Conservation (phyloP, 441 rosid genomes). For the Arabidopsis hybrid region DNA sequence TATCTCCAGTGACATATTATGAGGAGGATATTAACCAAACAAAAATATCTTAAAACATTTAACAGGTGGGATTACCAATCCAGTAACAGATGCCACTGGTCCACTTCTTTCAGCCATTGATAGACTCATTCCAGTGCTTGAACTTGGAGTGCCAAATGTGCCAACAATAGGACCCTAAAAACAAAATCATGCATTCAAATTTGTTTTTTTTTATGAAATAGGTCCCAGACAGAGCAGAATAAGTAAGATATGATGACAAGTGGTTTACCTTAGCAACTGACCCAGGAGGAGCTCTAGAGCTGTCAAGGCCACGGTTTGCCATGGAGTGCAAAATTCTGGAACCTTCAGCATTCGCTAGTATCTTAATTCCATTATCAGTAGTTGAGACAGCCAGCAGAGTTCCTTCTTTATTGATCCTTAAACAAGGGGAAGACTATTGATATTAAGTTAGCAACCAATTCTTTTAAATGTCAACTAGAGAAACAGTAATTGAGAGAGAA, state of each 20-base stretch:
- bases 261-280: constrained; percentile 55
- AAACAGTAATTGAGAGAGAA: constrained; percentile 3
- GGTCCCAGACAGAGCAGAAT: constrained; percentile 3
- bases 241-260: constrained; percentile 22
- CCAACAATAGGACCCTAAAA: constrained; percentile 53
- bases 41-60: constrained; percentile 6
- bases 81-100: constrained; percentile 55
- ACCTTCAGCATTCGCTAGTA: constrained; percentile 67
- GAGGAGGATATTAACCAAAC: constrained; percentile 20
- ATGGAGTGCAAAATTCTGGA: constrained; percentile 57
- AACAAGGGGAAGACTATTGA: constrained; percentile 73
- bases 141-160: constrained; percentile 53
- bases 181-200: constrained; percentile 23
- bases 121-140: constrained; percentile 55
- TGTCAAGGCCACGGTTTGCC: constrained; percentile 58
- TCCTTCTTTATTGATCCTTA: constrained; percentile 85
- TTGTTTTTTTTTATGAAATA: constrained; percentile 4
- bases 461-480: not conserved
- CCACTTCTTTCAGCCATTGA: constrained; percentile 56
- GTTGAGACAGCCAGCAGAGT: constrained; percentile 74
- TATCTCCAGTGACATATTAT: constrained; percentile 6
- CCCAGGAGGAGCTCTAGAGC: constrained; percentile 56
- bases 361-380: constrained; percentile 70
- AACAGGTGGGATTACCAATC: constrained; percentile 49
- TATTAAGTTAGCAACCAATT: constrained; percentile 35